Evolutionary conservation across 768 basidiomycete genomes (phyloP), one percentile per base, ranked within the genome.

Genomic region (Phylloporus scabripes): DNA sequence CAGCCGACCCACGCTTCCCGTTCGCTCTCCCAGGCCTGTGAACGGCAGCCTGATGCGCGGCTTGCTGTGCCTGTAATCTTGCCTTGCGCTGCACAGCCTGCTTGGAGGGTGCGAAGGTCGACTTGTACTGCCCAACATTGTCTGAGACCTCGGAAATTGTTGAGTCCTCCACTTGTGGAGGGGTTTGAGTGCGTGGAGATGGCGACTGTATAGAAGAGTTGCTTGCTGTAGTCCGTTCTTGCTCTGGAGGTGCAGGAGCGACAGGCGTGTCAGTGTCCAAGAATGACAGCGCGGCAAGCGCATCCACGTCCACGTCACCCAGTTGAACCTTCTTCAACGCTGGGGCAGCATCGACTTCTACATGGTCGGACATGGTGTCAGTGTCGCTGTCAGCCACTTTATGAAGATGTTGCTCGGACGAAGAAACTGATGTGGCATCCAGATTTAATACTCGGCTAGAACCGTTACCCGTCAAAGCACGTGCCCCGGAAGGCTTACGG

Each of bases 51-150:
- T 91, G 80, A 28, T 85, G 80, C 1, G 89, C 90, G 39, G 81
- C 85, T 60, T 91, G 86, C 56, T 89, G 86, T 10, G 86, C 90
- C 60, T 94, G 83, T 12, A 79, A 76, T 62, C 87, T 89, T 7
- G 88, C 87, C 58, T 87, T 86, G 46, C 95, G 78, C 61, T 97
- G 85, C 18, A 82, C 81, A 33, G 92, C 92, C 54, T 85, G 81
- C 60, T 80, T 87, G 15, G 87, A 89, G 2, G 85, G 85, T 0
- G 92, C 88, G 63, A 97, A 97, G 4, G 94, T 92, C 0, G 92
- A 94, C 46, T 81, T 82, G 70, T 78, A 87, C 46, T 80, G 78
- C 1, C 68, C 56, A 36, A 49, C 57, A 17, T 64, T 63, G 37
- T 66, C 68, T 12, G 63, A 52, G 43, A 53, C 52, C 38, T n/a